Base-by-base conservation (phyloP, 2,329 filamentous ascomycete species). In the Hymenoscyphus infarciens region DNA sequence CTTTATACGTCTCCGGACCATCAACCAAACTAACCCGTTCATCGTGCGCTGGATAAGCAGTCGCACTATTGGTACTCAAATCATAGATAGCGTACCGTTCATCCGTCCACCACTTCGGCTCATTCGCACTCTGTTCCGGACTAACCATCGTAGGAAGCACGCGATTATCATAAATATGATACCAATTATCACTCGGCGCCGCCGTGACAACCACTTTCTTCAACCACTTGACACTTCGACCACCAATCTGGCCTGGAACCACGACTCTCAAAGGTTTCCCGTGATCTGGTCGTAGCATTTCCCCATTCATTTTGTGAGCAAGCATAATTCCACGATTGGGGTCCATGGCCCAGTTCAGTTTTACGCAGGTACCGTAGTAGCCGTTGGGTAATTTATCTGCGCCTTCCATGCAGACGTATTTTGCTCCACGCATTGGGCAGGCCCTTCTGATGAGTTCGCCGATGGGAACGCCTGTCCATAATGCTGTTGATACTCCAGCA, bases 51-150 rank as follows among this genome's bases (percentile, higher is more conserved):
- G 93, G 93, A 72, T 87, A 91, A 45, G 86, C 91, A 49, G 87
- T 88, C 5, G 89, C 92, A 19, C 91, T 94, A 71, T 97, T 97
- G 16, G 89, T 87, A 69, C 90, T 96, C 8, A 97, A 82, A 69
- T 97, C 93, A 74, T 97, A 96, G 64, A 97, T 97, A 22, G 92
- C 92, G 72, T 97, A 96, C 64, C 91, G 83, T 67, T 97, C 92
- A 73, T 97, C 93, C 70, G 80, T 88, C 93, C 93, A 97, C 78
- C 87, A 91, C 25, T 88, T 84, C 0, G 86, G 84, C 60, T 92
- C 80, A 66, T 89, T 84, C 1, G 87, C 87, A 63, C 90, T 88
- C 73, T 89, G 87, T 68, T 96, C 92, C 0, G 93, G 92, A 11
- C 87, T 88, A 16, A 97, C 82, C 83, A 87, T 93, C 0, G 92